These are phyloP conservation scores for Luzula sylvatica DNA, from an alignment of 176 grass and related monocot species.

Conservation along the genomic window DNA sequence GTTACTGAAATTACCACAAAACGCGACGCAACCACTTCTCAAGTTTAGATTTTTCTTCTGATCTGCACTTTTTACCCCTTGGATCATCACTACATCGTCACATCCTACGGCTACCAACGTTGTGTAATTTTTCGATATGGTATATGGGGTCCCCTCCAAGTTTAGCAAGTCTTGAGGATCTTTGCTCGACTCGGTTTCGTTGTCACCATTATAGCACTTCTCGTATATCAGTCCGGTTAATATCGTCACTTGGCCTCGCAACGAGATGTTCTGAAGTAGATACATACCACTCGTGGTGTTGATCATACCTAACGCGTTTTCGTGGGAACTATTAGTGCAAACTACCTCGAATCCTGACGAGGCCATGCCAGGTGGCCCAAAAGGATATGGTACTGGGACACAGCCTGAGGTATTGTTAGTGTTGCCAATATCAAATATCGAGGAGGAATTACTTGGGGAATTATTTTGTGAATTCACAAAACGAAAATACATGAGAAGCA, in stretches of 20 bases:
- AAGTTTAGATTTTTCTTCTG: background rate
- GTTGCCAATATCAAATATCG: background rate
- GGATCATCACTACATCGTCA: constrained; percentile 11
- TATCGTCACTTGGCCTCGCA: constrained; percentile 7
- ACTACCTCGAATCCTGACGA: background rate
- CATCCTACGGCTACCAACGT: constrained; percentile 26
- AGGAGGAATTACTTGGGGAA: background rate
- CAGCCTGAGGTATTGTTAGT: background rate
- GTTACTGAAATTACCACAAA: constrained; percentile 18
- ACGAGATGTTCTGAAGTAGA: background rate
- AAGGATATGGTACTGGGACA: background rate
- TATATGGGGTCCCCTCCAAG: constrained; percentile 26
- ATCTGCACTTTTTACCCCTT: background rate
- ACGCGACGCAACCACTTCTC: constrained; percentile 21
- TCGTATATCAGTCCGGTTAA: background rate
- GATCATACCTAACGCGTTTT: background rate
- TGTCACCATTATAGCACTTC: background rate
- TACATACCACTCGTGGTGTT: background rate
- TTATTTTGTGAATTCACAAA: background rate
- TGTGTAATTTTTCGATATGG: constrained; percentile 24
- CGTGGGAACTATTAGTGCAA: background rate
- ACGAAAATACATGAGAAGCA: background rate
- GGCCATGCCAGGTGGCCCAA: background rate
- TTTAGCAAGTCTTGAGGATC: constrained; percentile 16
- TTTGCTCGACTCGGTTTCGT: too few species aligned